Evolutionary conservation across 768 basidiomycete genomes (phyloP).

Genomic region (Amanita polypyramis): DNA sequence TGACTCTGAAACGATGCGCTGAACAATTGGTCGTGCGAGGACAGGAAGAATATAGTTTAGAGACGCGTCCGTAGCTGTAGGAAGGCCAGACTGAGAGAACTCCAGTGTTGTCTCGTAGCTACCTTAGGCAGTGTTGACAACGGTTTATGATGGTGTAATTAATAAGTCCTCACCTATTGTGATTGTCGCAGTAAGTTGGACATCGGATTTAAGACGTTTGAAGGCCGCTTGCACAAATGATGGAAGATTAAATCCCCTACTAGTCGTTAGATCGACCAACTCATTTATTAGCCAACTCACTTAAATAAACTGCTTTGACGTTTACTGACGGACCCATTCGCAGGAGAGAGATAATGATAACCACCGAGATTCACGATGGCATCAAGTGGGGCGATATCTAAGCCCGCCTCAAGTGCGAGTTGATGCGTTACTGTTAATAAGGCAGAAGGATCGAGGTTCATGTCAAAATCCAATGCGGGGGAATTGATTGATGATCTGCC

Average conservation of each 20-base stretch:
- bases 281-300: conserved; percentile 21
- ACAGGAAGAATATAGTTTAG: conserved; percentile 57
- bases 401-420: conserved; percentile 53
- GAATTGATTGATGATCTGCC: conserved; percentile 48
- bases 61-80: conserved; percentile 49
- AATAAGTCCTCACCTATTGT: conserved; percentile 36
- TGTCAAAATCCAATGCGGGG: conserved; percentile 45
- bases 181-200: conserved; percentile 42
- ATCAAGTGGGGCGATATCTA: conserved; percentile 52
- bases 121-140: conserved; percentile 25
- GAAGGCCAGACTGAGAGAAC: conserved; percentile 47
- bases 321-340: conserved; percentile 14
- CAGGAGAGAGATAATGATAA: conserved; percentile 44
- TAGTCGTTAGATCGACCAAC: neutral
- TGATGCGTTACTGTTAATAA: conserved; percentile 64
- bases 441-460: conserved; percentile 60
- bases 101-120: conserved; percentile 51
- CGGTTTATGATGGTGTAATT: neutral
- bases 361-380: conserved; percentile 58
- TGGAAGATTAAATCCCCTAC: conserved; percentile 54
- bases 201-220: conserved; percentile 50
- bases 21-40: conserved; percentile 66
- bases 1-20: conserved; percentile 53
- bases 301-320: conserved; percentile 41
- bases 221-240: conserved; percentile 58